Percentiles rank a stretch among this genome's conserved stretches.
Evolutionary conservation across 257 asterid genomes (phyloP).

Genomic region (Solanum bulbocastanum): DNA sequence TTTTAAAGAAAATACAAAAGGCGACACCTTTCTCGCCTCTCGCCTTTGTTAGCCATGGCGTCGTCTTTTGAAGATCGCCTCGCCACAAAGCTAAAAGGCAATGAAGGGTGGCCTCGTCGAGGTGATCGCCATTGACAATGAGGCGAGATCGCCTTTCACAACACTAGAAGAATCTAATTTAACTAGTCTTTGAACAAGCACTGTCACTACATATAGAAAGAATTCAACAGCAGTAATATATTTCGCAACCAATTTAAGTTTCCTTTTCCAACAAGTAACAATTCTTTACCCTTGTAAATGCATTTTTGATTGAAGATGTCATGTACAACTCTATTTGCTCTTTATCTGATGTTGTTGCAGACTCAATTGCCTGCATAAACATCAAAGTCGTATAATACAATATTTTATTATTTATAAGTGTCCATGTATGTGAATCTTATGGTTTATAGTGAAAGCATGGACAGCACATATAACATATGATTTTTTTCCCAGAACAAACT

Average conservation of each 20-base stretch:
- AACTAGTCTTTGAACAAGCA: not conserved
- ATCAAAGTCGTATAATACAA: not conserved
- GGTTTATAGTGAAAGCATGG: not conserved
- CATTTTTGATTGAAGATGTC: constrained; percentile 68
- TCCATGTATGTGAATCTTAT: not conserved
- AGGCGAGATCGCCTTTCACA: no score
- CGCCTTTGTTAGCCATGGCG: no score
- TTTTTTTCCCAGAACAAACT: not conserved
- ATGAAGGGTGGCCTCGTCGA: no score
- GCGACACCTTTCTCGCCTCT: no score
- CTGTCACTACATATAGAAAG: not conserved
- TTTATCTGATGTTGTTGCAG: constrained; percentile 40
- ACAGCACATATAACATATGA: not conserved
- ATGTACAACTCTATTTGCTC: constrained; percentile 85
- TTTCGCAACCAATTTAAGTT: no score
- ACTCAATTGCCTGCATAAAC: constrained; percentile 56
- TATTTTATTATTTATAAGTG: not conserved
- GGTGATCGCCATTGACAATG: no score
- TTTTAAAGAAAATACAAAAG: no score
- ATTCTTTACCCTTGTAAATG: constrained; percentile 57
- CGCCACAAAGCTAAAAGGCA: no score
- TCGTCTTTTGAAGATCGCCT: no score
- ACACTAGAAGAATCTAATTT: not conserved
- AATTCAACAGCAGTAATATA: no score
- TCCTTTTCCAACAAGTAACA: not conserved